These are phyloP conservation scores for Trichoderma cornu-damae DNA, from an alignment of 2,329 filamentous ascomycete genomes.

Conservation along the genomic window DNA sequence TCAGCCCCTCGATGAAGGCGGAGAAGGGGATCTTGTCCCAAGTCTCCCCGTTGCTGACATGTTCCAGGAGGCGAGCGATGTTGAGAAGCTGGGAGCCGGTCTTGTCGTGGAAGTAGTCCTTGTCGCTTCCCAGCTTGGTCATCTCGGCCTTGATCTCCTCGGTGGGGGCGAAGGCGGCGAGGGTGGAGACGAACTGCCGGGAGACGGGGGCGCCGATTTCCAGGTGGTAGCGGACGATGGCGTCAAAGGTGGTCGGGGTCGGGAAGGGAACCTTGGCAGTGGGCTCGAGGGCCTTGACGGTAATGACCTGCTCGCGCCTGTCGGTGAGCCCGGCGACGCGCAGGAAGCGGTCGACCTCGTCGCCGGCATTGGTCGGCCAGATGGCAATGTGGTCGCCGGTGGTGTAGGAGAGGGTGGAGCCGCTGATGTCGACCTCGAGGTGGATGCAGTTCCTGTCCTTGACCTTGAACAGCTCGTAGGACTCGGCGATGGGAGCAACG, in stretches of 20 bases:
- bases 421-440: slow-evolving; percentile 87
- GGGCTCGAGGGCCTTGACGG: slow-evolving; percentile 84
- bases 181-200: slow-evolving; percentile 83
- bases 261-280: slow-evolving; percentile 98
- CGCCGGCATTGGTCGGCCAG: slow-evolving; percentile 93
- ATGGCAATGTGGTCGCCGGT: slow-evolving; percentile 96
- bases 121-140: slow-evolving; percentile 82
- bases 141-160: slow-evolving; percentile 83
- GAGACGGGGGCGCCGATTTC: slow-evolving; percentile 94
- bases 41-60: slow-evolving; percentile 64
- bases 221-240: slow-evolving; percentile 89
- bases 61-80: slow-evolving; percentile 77
- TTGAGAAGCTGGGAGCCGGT: slow-evolving; percentile 79
- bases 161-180: slow-evolving; percentile 84
- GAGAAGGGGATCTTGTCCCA: slow-evolving; percentile 91
- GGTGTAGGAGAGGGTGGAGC: slow-evolving; percentile 85
- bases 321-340: slow-evolving; percentile 67
- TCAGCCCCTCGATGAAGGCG: slow-evolving; percentile 85
- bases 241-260: slow-evolving; percentile 92
- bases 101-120: slow-evolving; percentile 89
- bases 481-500: slow-evolving; percentile 88
- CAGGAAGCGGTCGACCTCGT: slow-evolving; percentile 86
- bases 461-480: slow-evolving; percentile 82
- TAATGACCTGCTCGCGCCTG: slow-evolving; percentile 78
- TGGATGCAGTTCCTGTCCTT: slow-evolving; percentile 94